Base-by-base conservation (phyloP, 2,329 filamentous ascomycete genomes). In the Xenosphaeropsis pyriputrescens region DNA sequence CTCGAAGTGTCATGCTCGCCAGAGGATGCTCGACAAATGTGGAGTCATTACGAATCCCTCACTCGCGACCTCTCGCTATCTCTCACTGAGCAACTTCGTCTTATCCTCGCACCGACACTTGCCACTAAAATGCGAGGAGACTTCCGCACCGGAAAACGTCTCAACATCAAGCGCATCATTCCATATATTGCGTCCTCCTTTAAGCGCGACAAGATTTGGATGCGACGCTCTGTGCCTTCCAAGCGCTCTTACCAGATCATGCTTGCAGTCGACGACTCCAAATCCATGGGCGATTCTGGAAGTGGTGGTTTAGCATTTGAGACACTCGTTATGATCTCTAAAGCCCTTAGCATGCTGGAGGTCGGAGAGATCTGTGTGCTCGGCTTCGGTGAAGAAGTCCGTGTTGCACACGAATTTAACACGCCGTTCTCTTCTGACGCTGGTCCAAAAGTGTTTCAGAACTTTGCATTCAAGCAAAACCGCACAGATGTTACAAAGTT, bases 161-260 rank as follows among this genome's bases (percentile, higher is more conserved):
- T 99, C 50, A 98, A 96, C 61, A 94, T 99, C 66, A 96, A 96
- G 62, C 85, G 89, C 49, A 98, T 99, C 61, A 98, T 99, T 51
- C 91, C 93, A 0, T 99, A 98, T 63, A 96, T 99, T 49, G 91
- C 93, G 1, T 96, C 88, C 0, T 80, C 83, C 55, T 98, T 95
- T 70, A 96, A 95, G 68, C 84, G 91, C 43, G 91, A 99, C 72
- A 98, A 98, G 68, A 99, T 99, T 61, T 99, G 91, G 91, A 93
- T 98, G 80, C 82, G 93, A 12, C 78, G 93, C 39, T 80, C 76
- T 26, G 77, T 94, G 36, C 93, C 93, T 1, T 89, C 80, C 29
- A 96, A 96, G 62, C 81, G 93, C 31, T 81, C 79, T 40, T 98
- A 98, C 61, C 93, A 99, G 60, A 93, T 98, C 58, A 77, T 98